Base-by-base conservation (phyloP, 1,139 yeast species). In the Sugiyamaella castrensis region DNA sequence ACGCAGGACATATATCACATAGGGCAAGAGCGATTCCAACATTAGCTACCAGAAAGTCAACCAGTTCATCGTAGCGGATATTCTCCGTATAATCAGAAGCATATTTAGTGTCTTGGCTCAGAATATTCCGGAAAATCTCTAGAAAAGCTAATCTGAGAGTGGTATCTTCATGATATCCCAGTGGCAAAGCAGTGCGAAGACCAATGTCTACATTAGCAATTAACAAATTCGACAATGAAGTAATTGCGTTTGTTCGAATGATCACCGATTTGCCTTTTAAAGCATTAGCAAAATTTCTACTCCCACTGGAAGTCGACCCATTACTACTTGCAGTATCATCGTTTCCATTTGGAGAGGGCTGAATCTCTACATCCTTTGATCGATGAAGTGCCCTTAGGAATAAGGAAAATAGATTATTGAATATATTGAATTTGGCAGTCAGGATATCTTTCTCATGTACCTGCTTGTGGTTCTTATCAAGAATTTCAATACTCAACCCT, bases 121-220 rank as follows among this genome's bases (percentile, higher is more conserved):
- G 78, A 65, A 80, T 85, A 50, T 82, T 81, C 1, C 86, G 80
- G 60, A 88, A 86, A 2, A 87, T 92, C 55, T 84, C 84, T 61
- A 87, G 72, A 61, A 87, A 87, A 0, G 92, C 81, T 5, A 84
- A 71, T 52, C 95, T 71, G 30, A 87, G 80, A 48, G 80, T 77
- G 16, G 70, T 67, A 60, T 85, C 85, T 35, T 77, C 78, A 58
- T 87, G 88, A 59, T 81, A 85, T 0, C 95, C 95, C 61, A 87
- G 73, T 0, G 94, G 89, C 12, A 88, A 68, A 1, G 91, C 89
- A 65, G 81, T 80, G 48, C 81, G 82, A 62, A 87, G 73, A 8
- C 96, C 95, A 43, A 86, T 81, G 54, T 84, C 89, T 2, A 84
- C 81, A 61, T 88, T 89, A 9, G 86, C 77, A 57, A 79, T 82